A percentile compares a stretch with the other conserved stretches of the same genome.
These are phyloP conservation scores for Pythium volutum DNA, from an alignment of 352 stramenopile species.

Conservation along the genomic window DNA sequence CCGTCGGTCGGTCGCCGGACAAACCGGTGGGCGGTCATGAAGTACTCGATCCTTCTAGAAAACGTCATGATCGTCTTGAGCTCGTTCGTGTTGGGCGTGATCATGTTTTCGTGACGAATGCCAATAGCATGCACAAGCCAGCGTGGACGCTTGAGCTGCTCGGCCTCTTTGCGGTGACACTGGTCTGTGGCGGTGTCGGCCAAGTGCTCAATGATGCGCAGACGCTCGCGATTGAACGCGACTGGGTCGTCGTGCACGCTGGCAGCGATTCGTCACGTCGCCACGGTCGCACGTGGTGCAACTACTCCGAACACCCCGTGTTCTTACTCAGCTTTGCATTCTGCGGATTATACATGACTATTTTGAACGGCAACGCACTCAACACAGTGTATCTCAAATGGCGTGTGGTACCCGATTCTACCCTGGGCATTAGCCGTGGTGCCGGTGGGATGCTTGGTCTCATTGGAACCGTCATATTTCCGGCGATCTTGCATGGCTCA, in stretches of 20 bases:
- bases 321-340: conserved; percentile 27
- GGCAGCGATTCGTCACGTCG: conserved; percentile 32
- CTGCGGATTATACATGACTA: conserved; percentile 27
- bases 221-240: conserved; percentile 75
- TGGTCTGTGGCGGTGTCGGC: conserved; percentile 66
- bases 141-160: conserved; percentile 50
- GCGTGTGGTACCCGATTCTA: conserved; percentile 24
- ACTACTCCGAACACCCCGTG: conserved; percentile 19
- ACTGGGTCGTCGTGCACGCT: conserved; percentile 86
- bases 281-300: conserved; percentile 22
- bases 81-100: conserved; percentile 50
- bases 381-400: conserved; percentile 31
- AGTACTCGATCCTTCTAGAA: conserved; percentile 68
- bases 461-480: conserved; percentile 26
- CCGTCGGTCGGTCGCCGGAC: conserved; percentile 55
- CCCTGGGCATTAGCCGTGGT: conserved; percentile 20
- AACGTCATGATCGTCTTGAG: conserved; percentile 78
- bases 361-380: conserved; percentile 21
- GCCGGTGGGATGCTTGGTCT: conserved; percentile 19
- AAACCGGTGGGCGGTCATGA: conserved; percentile 68
- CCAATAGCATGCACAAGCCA: conserved; percentile 48
- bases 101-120: conserved; percentile 65
- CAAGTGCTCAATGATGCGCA: conserved; percentile 77
- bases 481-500: conserved; percentile 17
- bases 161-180: conserved; percentile 42